Percentiles rank a stretch among this genome's conserved stretches.
phyloP scores from a whole-genome alignment of 1,139 yeast species.

The Trichomonascaceae sp. region DNA sequence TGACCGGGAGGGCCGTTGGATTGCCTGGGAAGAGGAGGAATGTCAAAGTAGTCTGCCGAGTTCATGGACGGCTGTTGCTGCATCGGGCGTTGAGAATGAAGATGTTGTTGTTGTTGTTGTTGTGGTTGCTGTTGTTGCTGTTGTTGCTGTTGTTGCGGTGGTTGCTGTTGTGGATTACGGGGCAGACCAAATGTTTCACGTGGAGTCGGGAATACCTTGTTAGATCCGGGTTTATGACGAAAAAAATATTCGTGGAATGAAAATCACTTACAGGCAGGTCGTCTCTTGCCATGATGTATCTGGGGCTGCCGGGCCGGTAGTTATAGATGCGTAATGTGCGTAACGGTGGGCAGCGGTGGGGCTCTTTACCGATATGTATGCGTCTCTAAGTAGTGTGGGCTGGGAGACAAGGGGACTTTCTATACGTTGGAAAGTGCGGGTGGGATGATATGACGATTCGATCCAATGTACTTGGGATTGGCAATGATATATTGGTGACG shows the following conservation, averaged over 20 bases:
- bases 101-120: constrained; percentile 4
- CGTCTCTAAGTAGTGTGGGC: no score
- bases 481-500: constrained; percentile 46
- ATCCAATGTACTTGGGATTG: constrained; percentile 43
- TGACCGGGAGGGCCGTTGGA: constrained; percentile 1
- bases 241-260: neutral
- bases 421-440: no score
- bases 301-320: constrained; percentile 60
- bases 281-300: constrained; percentile 17
- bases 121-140: no score
- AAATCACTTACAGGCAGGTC: constrained; percentile 15
- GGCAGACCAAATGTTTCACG: constrained; percentile 14
- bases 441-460: no score
- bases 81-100: constrained; percentile 1
- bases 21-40: constrained; percentile 1
- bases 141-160: constrained; percentile 2
- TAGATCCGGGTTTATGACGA: neutral
- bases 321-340: no score
- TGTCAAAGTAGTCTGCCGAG: constrained; percentile 3
- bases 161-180: constrained; percentile 3
- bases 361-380: no score
- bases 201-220: constrained; percentile 16
- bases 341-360: no score
- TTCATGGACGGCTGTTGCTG: constrained; percentile 5
- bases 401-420: no score